A percentile compares a stretch with the other conserved stretches of the same genome.
Evolutionary conservation across 305 asterid species (phyloP).

Genomic region (Solanum hybrid): DNA sequence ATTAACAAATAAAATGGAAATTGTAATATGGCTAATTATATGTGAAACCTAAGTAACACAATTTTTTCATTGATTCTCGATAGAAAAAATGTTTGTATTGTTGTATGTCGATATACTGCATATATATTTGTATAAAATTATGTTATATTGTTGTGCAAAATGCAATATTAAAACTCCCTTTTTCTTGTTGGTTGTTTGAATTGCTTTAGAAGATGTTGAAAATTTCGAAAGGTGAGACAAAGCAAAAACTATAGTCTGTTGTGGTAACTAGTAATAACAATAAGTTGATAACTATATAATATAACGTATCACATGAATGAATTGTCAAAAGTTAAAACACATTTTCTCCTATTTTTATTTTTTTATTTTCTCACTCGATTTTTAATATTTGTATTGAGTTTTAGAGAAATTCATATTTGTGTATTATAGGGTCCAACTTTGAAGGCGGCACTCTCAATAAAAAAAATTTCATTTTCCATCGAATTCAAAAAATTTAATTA

Average conservation of each 20-base stretch:
- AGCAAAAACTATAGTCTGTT: too few species aligned
- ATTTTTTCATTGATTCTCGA: neutral
- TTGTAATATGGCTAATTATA: too few species aligned
- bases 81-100: neutral
- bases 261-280: too few species aligned
- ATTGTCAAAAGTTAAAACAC: neutral
- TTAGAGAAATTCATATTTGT: neutral
- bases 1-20: neutral
- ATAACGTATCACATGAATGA: neutral
- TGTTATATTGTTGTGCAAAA: too few species aligned
- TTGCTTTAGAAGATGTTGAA: neutral
- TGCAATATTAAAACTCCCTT: neutral
- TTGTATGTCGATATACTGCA: neutral
- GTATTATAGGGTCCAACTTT: neutral
- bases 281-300: neutral
- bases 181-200: neutral
- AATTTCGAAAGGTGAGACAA: neutral
- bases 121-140: too few species aligned
- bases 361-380: too few species aligned
- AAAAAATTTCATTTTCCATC: too few species aligned
- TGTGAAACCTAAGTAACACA: neutral
- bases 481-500: accelerated
- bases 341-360: too few species aligned
- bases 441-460: accelerated
- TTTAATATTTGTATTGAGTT: neutral